Evolutionary conservation across 306 rosid species (phyloP).

Genomic region (Pyrus pyrifolia): DNA sequence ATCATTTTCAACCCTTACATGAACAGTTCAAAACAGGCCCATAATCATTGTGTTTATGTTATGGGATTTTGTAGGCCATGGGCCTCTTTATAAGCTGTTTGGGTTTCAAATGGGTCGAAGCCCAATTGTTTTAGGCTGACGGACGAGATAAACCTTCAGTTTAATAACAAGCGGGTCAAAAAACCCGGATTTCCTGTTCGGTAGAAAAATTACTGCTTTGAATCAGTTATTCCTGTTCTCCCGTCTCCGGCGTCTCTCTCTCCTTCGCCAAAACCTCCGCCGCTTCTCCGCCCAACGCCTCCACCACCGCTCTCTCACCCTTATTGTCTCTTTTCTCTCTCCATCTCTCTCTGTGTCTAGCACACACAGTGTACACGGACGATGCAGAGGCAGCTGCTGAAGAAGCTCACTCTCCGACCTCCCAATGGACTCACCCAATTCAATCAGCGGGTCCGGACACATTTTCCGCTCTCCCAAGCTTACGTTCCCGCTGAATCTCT

Average conservation of each 20-base stretch:
- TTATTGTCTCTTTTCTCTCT: neutral
- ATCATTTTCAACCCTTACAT: too few relatives aligned
- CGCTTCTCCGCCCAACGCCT: neutral
- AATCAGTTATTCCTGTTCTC: neutral
- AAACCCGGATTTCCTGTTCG: neutral
- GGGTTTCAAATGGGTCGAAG: neutral
- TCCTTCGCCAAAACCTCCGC: neutral
- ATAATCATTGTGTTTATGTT: neutral
- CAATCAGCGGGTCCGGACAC: constrained; percentile 40
- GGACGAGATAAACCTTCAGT: neutral
- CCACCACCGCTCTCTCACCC: neutral
- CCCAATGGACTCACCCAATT: constrained; percentile 32
- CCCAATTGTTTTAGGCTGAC: neutral
- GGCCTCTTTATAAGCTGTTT: neutral
- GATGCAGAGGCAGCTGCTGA: constrained; percentile 38
- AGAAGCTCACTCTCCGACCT: constrained; percentile 19
- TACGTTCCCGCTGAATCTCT: neutral
- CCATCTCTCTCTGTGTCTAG: neutral
- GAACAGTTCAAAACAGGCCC: too few relatives aligned
- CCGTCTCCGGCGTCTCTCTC: neutral
- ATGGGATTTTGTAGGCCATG: neutral
- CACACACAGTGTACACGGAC: neutral
- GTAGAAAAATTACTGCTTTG: neutral
- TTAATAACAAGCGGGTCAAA: too few relatives aligned
- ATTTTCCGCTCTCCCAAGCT: neutral